These are phyloP conservation scores for Penicillium fuscoglaucum DNA, from an alignment of 2,329 filamentous ascomycete species.

Conservation along the genomic window DNA sequence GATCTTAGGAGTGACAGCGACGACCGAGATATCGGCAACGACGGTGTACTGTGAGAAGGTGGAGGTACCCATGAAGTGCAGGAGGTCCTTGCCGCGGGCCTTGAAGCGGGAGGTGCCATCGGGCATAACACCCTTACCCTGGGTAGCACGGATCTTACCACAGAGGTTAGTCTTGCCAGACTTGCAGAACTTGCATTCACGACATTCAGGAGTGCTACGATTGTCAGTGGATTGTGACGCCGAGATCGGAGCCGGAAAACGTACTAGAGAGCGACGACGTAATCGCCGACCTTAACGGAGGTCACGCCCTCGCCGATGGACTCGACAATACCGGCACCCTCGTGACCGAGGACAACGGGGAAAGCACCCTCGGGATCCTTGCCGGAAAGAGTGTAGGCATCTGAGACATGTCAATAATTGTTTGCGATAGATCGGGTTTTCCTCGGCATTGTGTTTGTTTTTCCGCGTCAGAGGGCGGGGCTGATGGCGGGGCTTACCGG, in stretches of 20 bases:
- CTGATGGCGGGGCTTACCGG: slow-evolving; percentile 58
- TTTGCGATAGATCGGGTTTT: not conserved
- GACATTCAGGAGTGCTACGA: slow-evolving; percentile 89
- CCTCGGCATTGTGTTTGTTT: not conserved
- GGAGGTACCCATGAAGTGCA: slow-evolving; percentile 99
- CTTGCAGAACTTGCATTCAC: slow-evolving; percentile 99
- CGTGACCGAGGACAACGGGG: slow-evolving; percentile 84
- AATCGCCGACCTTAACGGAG: slow-evolving; percentile 88
- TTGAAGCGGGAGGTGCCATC: slow-evolving; percentile 94
- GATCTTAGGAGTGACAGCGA: slow-evolving; percentile 84
- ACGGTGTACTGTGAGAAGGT: slow-evolving; percentile 99
- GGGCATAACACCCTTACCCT: slow-evolving; percentile 95
- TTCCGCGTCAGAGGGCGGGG: slow-evolving; percentile 7
- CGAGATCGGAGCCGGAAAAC: slow-evolving; percentile 29
- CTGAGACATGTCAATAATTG: slow-evolving; percentile 44
- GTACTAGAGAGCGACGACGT: slow-evolving; percentile 85
- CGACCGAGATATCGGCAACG: slow-evolving; percentile 96
- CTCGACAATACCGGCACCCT: slow-evolving; percentile 89
- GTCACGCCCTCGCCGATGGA: slow-evolving; percentile 94
- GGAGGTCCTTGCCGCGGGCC: slow-evolving; percentile 89
- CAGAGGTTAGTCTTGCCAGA: slow-evolving; percentile 99
- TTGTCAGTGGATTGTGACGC: slow-evolving; percentile 1
- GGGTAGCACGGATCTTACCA: slow-evolving; percentile 96
- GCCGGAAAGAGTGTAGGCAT: slow-evolving; percentile 91
- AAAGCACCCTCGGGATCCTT: slow-evolving; percentile 97